Conservation (phyloP, 2,329 filamentous ascomycete species). For the Ceratocystis lukuohia region DNA sequence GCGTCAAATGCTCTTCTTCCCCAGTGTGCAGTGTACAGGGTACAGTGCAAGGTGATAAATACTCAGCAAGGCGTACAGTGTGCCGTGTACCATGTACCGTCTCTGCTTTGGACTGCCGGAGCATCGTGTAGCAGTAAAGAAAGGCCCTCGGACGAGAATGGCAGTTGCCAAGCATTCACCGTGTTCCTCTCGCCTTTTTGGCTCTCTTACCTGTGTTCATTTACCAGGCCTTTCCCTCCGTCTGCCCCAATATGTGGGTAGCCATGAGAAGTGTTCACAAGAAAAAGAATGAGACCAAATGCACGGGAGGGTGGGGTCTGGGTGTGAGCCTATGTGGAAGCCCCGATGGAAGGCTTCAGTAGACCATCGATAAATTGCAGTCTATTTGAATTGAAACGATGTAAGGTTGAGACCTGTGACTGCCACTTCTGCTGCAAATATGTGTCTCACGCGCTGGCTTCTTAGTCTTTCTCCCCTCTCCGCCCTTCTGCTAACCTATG, state of each 20-base stretch:
- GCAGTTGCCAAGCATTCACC: not conserved
- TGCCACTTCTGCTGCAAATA: not conserved
- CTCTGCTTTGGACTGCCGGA: not conserved
- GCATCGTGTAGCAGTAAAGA: not conserved
- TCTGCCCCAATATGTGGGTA: not conserved
- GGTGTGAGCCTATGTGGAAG: not conserved
- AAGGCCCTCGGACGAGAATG: constrained; percentile 4
- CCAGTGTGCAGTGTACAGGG: not conserved
- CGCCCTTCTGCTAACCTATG: not conserved
- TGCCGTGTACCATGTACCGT: not conserved
- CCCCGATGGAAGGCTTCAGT: not conserved
- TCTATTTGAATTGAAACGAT: not conserved
- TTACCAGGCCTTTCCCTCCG: not conserved
- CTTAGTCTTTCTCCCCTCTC: not conserved
- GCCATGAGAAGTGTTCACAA: not conserved
- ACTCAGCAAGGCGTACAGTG: not conserved
- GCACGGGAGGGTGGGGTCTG: not conserved
- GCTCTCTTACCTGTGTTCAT: not conserved
- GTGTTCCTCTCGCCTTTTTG: not conserved
- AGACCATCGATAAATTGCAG: not conserved
- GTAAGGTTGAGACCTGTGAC: not conserved
- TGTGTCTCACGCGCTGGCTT: constrained; percentile 8
- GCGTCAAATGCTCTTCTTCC: not conserved
- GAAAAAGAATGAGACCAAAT: not conserved
- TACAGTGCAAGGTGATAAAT: not conserved